phyloP scores from a whole-genome alignment of 768 basidiomycete species.

The Dacryopinax spathularia region DNA sequence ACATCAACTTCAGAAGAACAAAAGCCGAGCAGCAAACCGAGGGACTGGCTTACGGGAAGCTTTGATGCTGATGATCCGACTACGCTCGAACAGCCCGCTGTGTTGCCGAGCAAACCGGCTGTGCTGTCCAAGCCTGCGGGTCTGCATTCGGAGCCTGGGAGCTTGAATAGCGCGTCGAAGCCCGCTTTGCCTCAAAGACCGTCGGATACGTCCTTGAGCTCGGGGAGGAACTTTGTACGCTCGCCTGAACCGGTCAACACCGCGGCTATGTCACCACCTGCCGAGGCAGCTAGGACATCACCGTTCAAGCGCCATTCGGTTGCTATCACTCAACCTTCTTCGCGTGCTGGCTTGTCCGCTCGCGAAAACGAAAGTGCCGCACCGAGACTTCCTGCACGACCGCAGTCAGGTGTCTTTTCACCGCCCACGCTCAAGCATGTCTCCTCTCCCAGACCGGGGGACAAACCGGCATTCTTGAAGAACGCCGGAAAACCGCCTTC shows the following conservation, averaged over 20 bases:
- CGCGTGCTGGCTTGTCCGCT: not conserved
- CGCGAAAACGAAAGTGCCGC: not conserved
- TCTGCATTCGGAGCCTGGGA: not conserved
- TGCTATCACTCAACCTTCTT: not conserved
- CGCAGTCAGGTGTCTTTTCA: not conserved
- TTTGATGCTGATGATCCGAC: not conserved
- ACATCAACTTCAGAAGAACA: not conserved
- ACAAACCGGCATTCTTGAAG: not conserved
- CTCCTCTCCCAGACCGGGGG: not conserved
- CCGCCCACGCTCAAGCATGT: not conserved
- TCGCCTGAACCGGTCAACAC: not conserved
- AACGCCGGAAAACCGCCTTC: not conserved
- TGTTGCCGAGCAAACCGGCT: not conserved
- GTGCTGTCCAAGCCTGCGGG: not conserved
- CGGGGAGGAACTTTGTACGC: not conserved
- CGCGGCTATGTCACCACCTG: not conserved
- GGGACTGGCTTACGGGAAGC: not conserved
- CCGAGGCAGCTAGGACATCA: not conserved
- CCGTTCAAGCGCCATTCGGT: not conserved
- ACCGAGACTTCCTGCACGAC: not conserved
- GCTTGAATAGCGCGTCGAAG: not conserved
- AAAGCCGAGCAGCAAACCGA: not conserved
- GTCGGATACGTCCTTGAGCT: not conserved
- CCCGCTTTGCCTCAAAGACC: not conserved
- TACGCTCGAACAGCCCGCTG: not conserved